These are phyloP conservation scores for Trametes villosa DNA, from an alignment of 768 basidiomycete species.

Conservation along the genomic window DNA sequence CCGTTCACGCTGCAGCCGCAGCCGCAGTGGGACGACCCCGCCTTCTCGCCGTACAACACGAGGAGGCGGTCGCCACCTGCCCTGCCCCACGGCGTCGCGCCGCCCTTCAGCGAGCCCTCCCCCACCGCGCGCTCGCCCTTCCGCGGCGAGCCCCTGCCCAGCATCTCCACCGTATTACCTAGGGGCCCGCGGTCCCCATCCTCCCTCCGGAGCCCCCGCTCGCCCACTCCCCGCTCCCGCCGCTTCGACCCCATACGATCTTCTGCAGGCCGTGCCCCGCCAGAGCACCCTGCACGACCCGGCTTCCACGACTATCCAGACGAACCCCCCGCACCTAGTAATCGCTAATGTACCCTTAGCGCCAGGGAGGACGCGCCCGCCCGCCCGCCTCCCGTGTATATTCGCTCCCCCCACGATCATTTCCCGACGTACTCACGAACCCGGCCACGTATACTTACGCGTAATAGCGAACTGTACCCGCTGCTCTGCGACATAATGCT, in stretches of 20 bases:
- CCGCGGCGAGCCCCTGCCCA: slow-evolving; percentile 16
- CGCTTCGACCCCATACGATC: slow-evolving; percentile 29
- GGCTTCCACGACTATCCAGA: slow-evolving; percentile 21
- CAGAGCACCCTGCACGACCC: slow-evolving; percentile 24
- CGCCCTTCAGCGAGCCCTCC: slow-evolving; percentile 8
- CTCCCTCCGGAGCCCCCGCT: slow-evolving; percentile 17
- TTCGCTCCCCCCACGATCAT: slow-evolving; percentile 24
- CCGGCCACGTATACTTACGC: slow-evolving; percentile 25
- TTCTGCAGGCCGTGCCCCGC: slow-evolving; percentile 20
- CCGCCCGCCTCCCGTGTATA: slow-evolving; percentile 17
- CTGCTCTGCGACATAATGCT: slow-evolving; percentile 1
- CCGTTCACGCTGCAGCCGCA: slow-evolving; percentile 71
- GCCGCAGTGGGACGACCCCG: slow-evolving; percentile 65
- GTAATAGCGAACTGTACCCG: slow-evolving; percentile 16
- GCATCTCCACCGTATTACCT: slow-evolving; percentile 16
- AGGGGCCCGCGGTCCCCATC: slow-evolving; percentile 2
- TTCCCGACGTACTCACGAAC: slow-evolving; percentile 27
- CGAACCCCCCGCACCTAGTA: slow-evolving; percentile 19
- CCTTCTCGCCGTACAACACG: slow-evolving; percentile 35
- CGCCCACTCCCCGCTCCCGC: slow-evolving; percentile 13
- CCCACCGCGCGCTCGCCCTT: slow-evolving; percentile 14
- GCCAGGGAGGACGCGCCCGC: slow-evolving; percentile 4
- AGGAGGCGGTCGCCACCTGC: slow-evolving; percentile 28
- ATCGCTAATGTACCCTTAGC: slow-evolving; percentile 14
- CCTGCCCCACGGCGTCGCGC: slow-evolving; percentile 6